A percentile compares a stretch with the other conserved stretches of the same genome.
Evolutionary conservation across 306 rosid species (phyloP).

Genomic region (Urtica urens): DNA sequence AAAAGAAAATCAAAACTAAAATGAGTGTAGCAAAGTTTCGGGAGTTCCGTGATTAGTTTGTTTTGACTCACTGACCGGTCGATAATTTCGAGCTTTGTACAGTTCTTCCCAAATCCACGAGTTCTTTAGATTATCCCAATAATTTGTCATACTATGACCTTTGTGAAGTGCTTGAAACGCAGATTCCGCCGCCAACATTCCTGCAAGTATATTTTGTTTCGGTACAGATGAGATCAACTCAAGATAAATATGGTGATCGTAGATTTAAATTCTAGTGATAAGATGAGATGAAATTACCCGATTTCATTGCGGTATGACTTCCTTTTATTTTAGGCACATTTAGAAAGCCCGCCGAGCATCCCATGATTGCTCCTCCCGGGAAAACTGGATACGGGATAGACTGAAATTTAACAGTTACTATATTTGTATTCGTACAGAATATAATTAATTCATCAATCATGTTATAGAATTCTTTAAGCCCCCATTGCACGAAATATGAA

Average conservation of each 20-base stretch:
- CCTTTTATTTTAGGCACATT: slow-evolving; percentile 96
- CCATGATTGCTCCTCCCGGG: slow-evolving; percentile 92
- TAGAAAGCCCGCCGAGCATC: slow-evolving; percentile 93
- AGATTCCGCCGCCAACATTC: slow-evolving; percentile 95
- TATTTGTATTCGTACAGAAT: slow-evolving; percentile 33
- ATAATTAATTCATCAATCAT: slow-evolving; percentile 1
- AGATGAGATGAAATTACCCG: slow-evolving; percentile 35
- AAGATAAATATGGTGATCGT: slow-evolving; percentile 5
- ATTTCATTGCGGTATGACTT: slow-evolving; percentile 94
- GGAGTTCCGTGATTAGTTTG: no score
- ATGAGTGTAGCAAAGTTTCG: no score
- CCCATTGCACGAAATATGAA: no score
- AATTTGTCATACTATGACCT: slow-evolving; percentile 51
- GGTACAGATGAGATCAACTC: slow-evolving; percentile 1
- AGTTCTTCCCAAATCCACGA: slow-evolving; percentile 98
- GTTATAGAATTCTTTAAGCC: slow-evolving; percentile 3
- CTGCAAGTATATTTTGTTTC: slow-evolving; percentile 25
- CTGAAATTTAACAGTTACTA: slow-evolving; percentile 88
- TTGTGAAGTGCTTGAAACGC: slow-evolving; percentile 46
- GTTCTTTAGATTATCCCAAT: slow-evolving; percentile 66
- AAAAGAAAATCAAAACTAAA: slow-evolving; percentile 9
- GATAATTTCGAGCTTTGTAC: slow-evolving; percentile 54
- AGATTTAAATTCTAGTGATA: not conserved
- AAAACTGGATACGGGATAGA: slow-evolving; percentile 99
- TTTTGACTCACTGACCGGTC: slow-evolving; percentile 57